Evolutionary conservation across 2,329 filamentous ascomycete genomes (phyloP).

Genomic region (Aspergillus neotritici): DNA sequence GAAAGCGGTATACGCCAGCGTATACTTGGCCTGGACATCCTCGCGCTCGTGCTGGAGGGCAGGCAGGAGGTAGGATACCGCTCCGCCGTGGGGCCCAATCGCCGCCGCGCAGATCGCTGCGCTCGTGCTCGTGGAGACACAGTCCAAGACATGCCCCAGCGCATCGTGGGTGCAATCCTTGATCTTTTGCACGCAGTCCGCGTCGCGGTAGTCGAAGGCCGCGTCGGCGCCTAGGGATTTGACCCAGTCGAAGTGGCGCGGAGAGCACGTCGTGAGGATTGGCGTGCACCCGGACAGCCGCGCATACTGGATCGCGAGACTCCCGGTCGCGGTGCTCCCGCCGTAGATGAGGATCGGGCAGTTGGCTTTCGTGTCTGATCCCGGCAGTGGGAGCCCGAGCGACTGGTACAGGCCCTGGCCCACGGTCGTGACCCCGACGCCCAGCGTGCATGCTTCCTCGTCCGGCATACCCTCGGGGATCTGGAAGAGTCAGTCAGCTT

Average conservation of each 20-base stretch:
- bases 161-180: neutral
- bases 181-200: slow-evolving; percentile 1
- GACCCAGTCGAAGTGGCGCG: slow-evolving; percentile 2
- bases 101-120: slow-evolving; percentile 2
- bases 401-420: slow-evolving; percentile 26
- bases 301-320: slow-evolving; percentile 31
- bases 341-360: slow-evolving; percentile 26
- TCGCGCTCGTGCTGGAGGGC: too few species aligned
- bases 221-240: neutral
- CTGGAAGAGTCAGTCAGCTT: too few species aligned
- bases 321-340: slow-evolving; percentile 35
- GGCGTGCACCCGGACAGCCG: neutral
- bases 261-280: slow-evolving; percentile 3
- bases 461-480: slow-evolving; percentile 45
- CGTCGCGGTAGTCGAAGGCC: slow-evolving; percentile 3
- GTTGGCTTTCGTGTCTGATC: too few species aligned
- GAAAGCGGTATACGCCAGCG: too few species aligned
- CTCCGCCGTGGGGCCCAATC: slow-evolving; percentile 1
- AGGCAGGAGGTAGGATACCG: too few species aligned
- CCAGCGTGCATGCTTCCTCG: slow-evolving; percentile 49
- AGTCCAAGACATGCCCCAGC: neutral
- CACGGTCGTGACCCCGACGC: slow-evolving; percentile 41
- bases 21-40: too few species aligned
- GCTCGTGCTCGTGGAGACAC: neutral
- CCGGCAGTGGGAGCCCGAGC: slow-evolving; percentile 23